A percentile compares a stretch with the other conserved stretches of the same genome.
phyloP scores from a whole-genome alignment of 371 early-diverging fungal species.

The Circinella minor region DNA sequence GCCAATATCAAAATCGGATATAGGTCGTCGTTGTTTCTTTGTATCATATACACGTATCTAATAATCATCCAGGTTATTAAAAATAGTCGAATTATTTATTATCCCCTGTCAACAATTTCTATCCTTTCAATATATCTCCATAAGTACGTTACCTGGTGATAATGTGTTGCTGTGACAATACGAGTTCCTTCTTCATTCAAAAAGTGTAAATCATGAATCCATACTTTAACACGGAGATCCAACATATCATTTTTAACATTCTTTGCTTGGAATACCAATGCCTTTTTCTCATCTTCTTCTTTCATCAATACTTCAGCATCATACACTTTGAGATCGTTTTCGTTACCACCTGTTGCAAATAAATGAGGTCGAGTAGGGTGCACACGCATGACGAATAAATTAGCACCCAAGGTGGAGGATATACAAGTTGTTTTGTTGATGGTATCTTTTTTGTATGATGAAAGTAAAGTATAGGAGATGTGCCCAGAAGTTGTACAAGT shows the following conservation, averaged over 20 bases:
- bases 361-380: conserved; percentile 68
- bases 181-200: conserved; percentile 53
- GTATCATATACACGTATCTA: conserved; percentile 85
- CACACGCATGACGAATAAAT: conserved; percentile 61
- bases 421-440: conserved; percentile 11
- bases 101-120: no score
- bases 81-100: not conserved
- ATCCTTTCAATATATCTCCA: not conserved
- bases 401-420: conserved; percentile 22
- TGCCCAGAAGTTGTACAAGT: conserved; percentile 42
- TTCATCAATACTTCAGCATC: conserved; percentile 52
- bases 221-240: conserved; percentile 84
- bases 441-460: not conserved
- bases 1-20: conserved; percentile 68
- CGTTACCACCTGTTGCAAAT: conserved; percentile 87
- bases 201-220: conserved; percentile 87
- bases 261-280: conserved; percentile 65
- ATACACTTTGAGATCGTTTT: conserved; percentile 82
- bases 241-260: conserved; percentile 73
- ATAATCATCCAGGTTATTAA: not conserved
- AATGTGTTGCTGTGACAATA: conserved; percentile 73
- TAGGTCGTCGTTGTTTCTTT: conserved; percentile 70
- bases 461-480: conserved; percentile 36
- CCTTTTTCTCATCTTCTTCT: conserved; percentile 21
- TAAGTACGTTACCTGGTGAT: conserved; percentile 65